Base-by-base conservation (phyloP, 1,284 basidiomycete species). In the Chondrostereum purpureum region DNA sequence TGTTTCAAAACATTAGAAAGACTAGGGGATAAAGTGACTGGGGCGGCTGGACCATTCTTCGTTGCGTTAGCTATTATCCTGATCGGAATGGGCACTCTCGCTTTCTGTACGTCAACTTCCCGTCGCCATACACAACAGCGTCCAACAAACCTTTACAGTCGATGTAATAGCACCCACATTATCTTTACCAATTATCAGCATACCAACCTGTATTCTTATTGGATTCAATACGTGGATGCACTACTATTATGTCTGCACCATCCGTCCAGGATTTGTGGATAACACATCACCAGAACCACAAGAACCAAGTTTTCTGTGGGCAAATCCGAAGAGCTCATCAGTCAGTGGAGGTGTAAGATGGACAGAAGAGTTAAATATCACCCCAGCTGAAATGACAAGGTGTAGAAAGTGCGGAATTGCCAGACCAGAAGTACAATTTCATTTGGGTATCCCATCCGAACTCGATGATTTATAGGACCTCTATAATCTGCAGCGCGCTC, bases 1-100 rank as follows among this genome's bases (percentile, higher is more conserved):
- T 93, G 89, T 68, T 96, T 94, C 70, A 88, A 82, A 60, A 68
- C 73, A 17, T 64, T 95, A 21, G 93, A 97, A 66, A 67, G 79
- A 39, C 65, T 69, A 39, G 91, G 80, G 3, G 92, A 96, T 63
- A 73, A 75, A 57, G 54, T 95, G 34, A 96, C 92, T 0, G 92
- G 92, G 47, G 83, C 86, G 42, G 93, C 91, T 12, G 94, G 95
- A 0, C 93, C 93, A 0, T 77, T 88, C 55, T 98, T 98, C 63
- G 78, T 98, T 42, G 74, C 66, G 0, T 68, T 93, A 18, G 93
- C 92, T 12, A 70, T 84, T 52, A 53, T 80, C 4, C 73, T 98
- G 36, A 80, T 94, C 31, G 63, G 70, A 2, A 59, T 72, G 0
- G 92, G 90, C 18, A 72, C 78, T 0, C 55, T 91, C 50, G 83